Base-by-base conservation (phyloP, 1,284 basidiomycete genomes). In the Rhodotorula sp. region DNA sequence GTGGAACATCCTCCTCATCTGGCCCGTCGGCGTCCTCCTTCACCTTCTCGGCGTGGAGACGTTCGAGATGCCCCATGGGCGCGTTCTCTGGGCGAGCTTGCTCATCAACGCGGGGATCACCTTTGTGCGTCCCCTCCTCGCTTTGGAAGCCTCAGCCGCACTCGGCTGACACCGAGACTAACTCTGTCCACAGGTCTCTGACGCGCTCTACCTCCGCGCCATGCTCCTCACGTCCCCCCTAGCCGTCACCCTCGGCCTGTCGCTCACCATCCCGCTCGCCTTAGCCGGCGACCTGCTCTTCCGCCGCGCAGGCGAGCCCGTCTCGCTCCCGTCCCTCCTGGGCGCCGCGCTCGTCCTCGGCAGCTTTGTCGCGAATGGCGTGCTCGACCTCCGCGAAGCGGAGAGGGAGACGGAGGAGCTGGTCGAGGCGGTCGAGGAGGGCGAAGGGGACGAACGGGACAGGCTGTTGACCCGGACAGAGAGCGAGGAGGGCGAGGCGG, bases 171-270 rank as follows among this genome's bases (percentile, higher is more conserved):
- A 22, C n/a, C n/a, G n/a, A n/a, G 29, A 60, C 29, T 44, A 44
- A 44, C 29, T 44, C 58, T 27, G 27, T 17, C 37, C 27, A n/a
- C 15, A 69, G 71, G 69, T 69, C 50, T 75, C 73, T 65, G 66
- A 66, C 60, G 66, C 66, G 19, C 50, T 76, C 55, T 82, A 80
- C 64, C 73, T 81, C 44, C 69, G 79, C 70, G 92, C 96, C 10
- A 97, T 98, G 94, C 87, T 99, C 73, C 97, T 97, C 85, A 97
- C 95, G 5, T 96, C 94, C 6, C 96, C 80, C 25, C 64, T 81
- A 75, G 91, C 96, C 34, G 94, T 93, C 22, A 99, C 96, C 1
- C 85, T 99, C 70, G 96, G 97, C 27, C 85, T 99, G 29, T 93
- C 91, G 68, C 85, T 99, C n/a, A 98, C 97, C 0, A 97, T 98